Conservation (phyloP, 129 eudicot genomes). For the Apium graveolens region DNA sequence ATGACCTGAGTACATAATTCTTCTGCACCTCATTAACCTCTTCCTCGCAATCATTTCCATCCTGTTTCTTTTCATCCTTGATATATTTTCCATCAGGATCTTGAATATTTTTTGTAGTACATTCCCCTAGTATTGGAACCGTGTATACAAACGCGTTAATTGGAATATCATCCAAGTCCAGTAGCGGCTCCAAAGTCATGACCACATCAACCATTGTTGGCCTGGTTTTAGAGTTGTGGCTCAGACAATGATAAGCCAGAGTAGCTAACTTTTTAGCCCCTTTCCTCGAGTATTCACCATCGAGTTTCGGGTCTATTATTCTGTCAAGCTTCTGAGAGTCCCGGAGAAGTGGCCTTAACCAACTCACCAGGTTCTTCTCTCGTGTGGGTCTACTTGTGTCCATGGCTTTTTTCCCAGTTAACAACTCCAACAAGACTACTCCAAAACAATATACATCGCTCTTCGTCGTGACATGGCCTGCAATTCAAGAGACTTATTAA, state of each 20-base stretch:
- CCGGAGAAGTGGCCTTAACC: slow-evolving; percentile 51
- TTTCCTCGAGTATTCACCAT: slow-evolving; percentile 32
- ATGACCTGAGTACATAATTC: slow-evolving; percentile 24
- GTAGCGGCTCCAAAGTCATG: slow-evolving; percentile 38
- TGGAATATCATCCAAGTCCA: slow-evolving; percentile 36
- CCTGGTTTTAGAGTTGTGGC: slow-evolving; percentile 47
- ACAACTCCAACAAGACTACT: slow-evolving; percentile 44
- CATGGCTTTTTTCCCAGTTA: slow-evolving; percentile 54
- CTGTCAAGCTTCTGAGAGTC: slow-evolving; percentile 37
- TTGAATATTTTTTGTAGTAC: background rate
- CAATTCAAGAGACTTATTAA: background rate
- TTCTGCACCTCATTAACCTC: slow-evolving; percentile 20
- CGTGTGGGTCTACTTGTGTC: slow-evolving; percentile 46
- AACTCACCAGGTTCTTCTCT: slow-evolving; percentile 47
- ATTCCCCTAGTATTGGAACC: slow-evolving; percentile 26
- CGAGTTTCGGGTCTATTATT: slow-evolving; percentile 58
- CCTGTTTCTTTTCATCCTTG: background rate
- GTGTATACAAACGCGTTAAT: slow-evolving; percentile 36
- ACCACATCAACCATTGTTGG: slow-evolving; percentile 53
- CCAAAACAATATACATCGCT: slow-evolving; percentile 62
- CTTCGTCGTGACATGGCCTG: slow-evolving; percentile 45
- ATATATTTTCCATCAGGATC: background rate
- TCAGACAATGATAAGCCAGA: slow-evolving; percentile 54
- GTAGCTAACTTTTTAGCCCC: slow-evolving; percentile 40
- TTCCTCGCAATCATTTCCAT: slow-evolving; percentile 1